These are phyloP conservation scores for Amanita fuliginea DNA, from an alignment of 768 basidiomycete species.

Conservation along the genomic window DNA sequence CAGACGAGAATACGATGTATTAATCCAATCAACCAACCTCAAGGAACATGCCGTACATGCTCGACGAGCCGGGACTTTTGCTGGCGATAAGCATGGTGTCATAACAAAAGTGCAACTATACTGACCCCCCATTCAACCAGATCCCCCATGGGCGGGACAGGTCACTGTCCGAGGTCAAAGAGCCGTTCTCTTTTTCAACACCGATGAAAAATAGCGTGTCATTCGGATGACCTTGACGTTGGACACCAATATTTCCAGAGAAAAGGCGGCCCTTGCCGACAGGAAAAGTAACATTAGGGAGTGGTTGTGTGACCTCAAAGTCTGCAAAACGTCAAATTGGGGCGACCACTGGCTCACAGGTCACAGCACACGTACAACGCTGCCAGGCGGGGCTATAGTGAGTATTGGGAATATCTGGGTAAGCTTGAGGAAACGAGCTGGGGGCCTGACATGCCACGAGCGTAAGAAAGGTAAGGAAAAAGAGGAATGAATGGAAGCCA, in stretches of 20 bases:
- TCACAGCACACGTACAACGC: constrained; percentile 35
- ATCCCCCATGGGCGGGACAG: constrained; percentile 54
- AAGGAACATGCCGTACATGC: constrained; percentile 50
- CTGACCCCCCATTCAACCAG: constrained; percentile 66
- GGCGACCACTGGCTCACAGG: neutral
- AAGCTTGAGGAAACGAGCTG: constrained; percentile 34
- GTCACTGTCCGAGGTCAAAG: constrained; percentile 32
- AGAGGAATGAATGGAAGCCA: constrained; percentile 2
- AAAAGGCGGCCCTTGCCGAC: constrained; percentile 31
- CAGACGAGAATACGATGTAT: neutral
- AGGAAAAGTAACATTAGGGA: constrained; percentile 53
- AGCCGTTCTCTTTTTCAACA: constrained; percentile 45
- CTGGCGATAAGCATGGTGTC: neutral
- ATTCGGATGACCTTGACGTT: constrained; percentile 48
- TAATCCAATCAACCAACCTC: constrained; percentile 33
- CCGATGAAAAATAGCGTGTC: constrained; percentile 59
- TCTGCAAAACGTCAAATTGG: constrained; percentile 23
- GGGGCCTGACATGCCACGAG: constrained; percentile 20
- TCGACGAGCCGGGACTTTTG: constrained; percentile 56
- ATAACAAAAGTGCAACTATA: neutral
- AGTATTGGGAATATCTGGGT: constrained; percentile 33
- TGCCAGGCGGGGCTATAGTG: constrained; percentile 53
- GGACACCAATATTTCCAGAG: constrained; percentile 55
- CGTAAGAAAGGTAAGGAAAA: constrained; percentile 13
- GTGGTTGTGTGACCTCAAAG: constrained; percentile 41